Conservation (phyloP, 805 yeast species). For the Ogataea polymorpha region DNA sequence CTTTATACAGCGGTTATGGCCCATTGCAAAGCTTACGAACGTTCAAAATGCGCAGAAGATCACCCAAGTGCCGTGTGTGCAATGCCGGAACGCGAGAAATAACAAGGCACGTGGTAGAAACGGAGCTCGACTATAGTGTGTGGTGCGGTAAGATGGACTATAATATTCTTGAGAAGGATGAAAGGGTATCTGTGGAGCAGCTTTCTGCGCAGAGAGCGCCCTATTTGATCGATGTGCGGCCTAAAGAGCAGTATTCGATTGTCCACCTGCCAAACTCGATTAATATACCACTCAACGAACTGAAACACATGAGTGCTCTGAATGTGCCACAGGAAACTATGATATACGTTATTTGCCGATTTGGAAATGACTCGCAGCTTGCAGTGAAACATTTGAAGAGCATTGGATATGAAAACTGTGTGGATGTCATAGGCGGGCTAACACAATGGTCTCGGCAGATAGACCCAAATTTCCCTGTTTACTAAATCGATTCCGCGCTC, state of each 20-base stretch:
- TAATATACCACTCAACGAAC: constrained; percentile 59
- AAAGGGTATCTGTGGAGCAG: constrained; percentile 47
- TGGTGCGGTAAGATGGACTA: constrained; percentile 70
- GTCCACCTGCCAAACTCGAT: constrained; percentile 55
- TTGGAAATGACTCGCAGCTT: constrained; percentile 86
- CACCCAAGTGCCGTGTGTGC: constrained; percentile 61
- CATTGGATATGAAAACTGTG: constrained; percentile 46
- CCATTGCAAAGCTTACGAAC: constrained; percentile 63
- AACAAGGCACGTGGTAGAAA: constrained; percentile 42
- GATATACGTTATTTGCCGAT: constrained; percentile 71
- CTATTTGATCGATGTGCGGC: constrained; percentile 68
- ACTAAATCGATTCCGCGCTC: constrained; percentile 35
- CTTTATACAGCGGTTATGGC: constrained; percentile 60
- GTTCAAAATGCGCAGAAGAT: constrained; percentile 76
- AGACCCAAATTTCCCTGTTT: constrained; percentile 61
- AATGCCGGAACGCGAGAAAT: constrained; percentile 48
- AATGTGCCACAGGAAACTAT: constrained; percentile 14
- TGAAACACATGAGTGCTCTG: constrained; percentile 33
- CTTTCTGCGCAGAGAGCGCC: constrained; percentile 8
- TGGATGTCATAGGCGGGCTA: constrained; percentile 79
- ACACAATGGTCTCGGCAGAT: constrained; percentile 60
- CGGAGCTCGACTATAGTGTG: constrained; percentile 57
- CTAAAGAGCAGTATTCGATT: constrained; percentile 69
- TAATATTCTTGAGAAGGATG: constrained; percentile 41
- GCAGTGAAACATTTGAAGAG: constrained; percentile 60